These are phyloP conservation scores for Pseudotulostoma volvatum DNA, from an alignment of 495 filamentous ascomycete genomes.

Conservation along the genomic window DNA sequence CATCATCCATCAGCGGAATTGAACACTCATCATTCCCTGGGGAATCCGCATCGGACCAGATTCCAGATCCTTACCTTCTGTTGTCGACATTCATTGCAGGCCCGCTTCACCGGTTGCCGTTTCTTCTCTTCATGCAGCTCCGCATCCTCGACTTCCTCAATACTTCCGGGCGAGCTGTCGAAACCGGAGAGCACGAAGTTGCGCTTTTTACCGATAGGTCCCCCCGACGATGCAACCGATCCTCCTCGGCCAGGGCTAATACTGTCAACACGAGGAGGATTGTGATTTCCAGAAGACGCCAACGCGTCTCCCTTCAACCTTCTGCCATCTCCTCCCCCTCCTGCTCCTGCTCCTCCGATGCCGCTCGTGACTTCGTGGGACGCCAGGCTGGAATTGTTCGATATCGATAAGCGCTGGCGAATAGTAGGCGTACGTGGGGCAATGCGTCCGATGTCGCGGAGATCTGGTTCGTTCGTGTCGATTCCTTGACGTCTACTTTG, in stretches of 20 bases:
- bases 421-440: not conserved
- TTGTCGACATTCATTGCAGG: constrained; percentile 89
- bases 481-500: not conserved
- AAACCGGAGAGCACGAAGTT: constrained; percentile 31
- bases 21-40: not conserved
- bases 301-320: too few relatives aligned
- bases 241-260: constrained; percentile 1
- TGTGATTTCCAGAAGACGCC: constrained; percentile 6
- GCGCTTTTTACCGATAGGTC: constrained; percentile 28
- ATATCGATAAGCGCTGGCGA: not conserved
- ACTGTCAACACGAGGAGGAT: constrained; percentile 2
- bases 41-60: too few relatives aligned
- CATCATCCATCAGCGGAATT: constrained; percentile 3
- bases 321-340: constrained; percentile 18
- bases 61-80: constrained; percentile 53
- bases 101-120: constrained; percentile 64
- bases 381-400: constrained; percentile 22
- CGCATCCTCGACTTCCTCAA: constrained; percentile 47
- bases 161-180: constrained; percentile 56
- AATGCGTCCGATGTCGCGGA: constrained; percentile 2
- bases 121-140: constrained; percentile 43
- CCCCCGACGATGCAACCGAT: constrained; percentile 10
- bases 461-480: not conserved
- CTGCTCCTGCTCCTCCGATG: constrained; percentile 21
- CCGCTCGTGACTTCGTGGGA: constrained; percentile 20